Evolutionary conservation across 495 filamentous ascomycete genomes (phyloP).

Genomic region (Penicillium tannophilum): DNA sequence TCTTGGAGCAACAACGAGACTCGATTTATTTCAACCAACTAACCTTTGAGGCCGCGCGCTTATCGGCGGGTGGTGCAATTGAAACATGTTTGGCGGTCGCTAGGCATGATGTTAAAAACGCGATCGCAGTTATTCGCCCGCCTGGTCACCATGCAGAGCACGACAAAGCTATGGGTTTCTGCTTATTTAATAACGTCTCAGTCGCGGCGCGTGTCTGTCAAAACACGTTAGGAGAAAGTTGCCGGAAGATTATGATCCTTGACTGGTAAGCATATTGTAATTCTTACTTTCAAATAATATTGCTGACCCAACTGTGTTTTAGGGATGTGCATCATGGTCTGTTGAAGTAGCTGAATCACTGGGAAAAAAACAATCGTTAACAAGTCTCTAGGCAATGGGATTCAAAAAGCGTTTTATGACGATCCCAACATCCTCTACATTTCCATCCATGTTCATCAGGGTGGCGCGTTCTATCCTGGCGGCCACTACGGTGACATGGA

Average conservation of each 20-base stretch:
- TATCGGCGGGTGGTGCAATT: constrained; percentile 93
- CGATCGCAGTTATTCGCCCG: constrained; percentile 90
- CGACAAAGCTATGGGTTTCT: constrained; percentile 86
- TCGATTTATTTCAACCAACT: constrained; percentile 88
- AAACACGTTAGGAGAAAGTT: constrained; percentile 68
- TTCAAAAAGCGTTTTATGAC: constrained; percentile 94
- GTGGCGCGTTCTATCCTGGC: constrained; percentile 85
- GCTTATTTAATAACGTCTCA: constrained; percentile 95
- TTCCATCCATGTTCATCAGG: constrained; percentile 85
- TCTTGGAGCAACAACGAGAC: constrained; percentile 65
- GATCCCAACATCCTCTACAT: constrained; percentile 97
- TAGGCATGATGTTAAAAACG: constrained; percentile 79
- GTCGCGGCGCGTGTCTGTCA: constrained; percentile 86
- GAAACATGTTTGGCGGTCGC: constrained; percentile 90
- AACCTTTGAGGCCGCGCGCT: constrained; percentile 74
- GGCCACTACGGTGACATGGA: constrained; percentile 72
- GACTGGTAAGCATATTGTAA: constrained; percentile 75
- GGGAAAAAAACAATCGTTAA: constrained; percentile 21
- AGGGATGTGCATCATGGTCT: constrained; percentile 69
- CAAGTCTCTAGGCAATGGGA: constrained; percentile 72
- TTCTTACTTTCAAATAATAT: neutral
- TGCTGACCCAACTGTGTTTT: constrained; percentile 26
- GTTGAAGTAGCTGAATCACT: neutral
- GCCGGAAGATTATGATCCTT: constrained; percentile 86
- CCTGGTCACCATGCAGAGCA: constrained; percentile 94